Base-by-base conservation (phyloP, 805 yeast species). In the Helenozyma rhizophorensis region DNA sequence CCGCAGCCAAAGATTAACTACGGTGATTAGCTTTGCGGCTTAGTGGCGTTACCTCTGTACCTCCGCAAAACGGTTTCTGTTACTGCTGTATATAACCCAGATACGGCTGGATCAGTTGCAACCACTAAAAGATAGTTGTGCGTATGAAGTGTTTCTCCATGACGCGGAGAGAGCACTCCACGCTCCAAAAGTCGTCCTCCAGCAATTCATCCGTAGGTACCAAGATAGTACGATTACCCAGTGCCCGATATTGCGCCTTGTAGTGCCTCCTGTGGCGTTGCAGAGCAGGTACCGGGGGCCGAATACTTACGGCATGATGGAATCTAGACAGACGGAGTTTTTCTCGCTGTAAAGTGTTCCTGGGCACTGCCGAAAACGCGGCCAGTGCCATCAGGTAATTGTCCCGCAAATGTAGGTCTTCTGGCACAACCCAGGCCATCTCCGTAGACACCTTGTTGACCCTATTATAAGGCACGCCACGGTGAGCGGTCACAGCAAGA, bases 371-470 rank as follows among this genome's bases (percentile, higher is more conserved):
- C 8, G 21, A 30, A 13, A 14, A 30, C 7, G 16, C 11, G 21
- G 25, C 30, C 14, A 29, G 23, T 9, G 21, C 30, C 8, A 6
- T 21, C 19, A 39, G 43, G 30, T 43, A 47, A 11, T 51, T 48
- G 35, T 56, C 39, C 5, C 50, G 23, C 6, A 47, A 36, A 21
- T 25, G n/a, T 8, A 54, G 31, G 16, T 56, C 64, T 33, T 59
- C 62, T 2, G 51, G 36, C 10, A 54, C 45, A 1, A 62, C 52
- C 65, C 65, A 59, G 15, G 57, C 53, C 32, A 55, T 52, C 29
- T 53, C 59, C 14, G 50, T 32, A 7, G 51, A 39, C 4, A 50
- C 42, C 24, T 9, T 27, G 14, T 14, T 13, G 15, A 33, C 30
- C 14, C 28, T 41, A 10, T 26, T 14, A 15, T 27, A 14, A 4